Percentiles rank a stretch among this genome's conserved stretches.
phyloP scores from a whole-genome alignment of 2,329 filamentous ascomycete genomes.

The Hirsutella minnesotensis region DNA sequence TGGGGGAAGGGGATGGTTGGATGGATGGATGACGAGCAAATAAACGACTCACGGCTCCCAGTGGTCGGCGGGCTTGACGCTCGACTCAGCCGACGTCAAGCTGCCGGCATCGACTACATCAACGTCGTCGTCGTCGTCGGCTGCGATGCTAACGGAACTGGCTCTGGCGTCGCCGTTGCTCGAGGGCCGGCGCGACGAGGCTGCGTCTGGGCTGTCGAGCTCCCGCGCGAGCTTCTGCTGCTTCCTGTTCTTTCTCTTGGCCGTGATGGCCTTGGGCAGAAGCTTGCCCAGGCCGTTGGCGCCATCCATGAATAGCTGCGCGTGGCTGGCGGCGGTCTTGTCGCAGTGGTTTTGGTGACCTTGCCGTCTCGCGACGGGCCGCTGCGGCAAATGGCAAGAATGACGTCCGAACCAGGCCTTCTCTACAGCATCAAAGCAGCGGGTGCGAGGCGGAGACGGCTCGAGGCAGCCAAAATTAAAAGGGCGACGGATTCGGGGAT shows the following conservation, averaged over 20 bases:
- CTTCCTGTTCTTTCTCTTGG: slow-evolving; percentile 36
- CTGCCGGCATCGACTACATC: slow-evolving; percentile 20
- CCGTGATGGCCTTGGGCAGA: slow-evolving; percentile 37
- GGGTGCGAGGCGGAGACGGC: too few species aligned
- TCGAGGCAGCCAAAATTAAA: too few species aligned
- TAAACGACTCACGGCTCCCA: slow-evolving; percentile 3
- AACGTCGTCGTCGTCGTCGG: slow-evolving; percentile 12
- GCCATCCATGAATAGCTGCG: slow-evolving; percentile 7
- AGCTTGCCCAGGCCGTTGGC: slow-evolving; percentile 35
- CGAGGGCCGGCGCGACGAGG: slow-evolving; percentile 21
- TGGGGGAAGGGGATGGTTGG: too few species aligned
- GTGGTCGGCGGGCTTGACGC: slow-evolving; percentile 15
- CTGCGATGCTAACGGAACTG: slow-evolving; percentile 12
- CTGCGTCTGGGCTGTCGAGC: slow-evolving; percentile 13
- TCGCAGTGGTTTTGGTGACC: too few species aligned
- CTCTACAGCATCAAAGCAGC: too few species aligned
- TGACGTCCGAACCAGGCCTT: too few species aligned
- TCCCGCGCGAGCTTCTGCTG: slow-evolving; percentile 26
- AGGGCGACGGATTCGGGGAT: too few species aligned
- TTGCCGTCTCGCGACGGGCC: too few species aligned
- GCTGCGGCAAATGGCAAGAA: too few species aligned
- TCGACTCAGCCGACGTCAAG: slow-evolving; percentile 22
- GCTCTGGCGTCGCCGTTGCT: slow-evolving; percentile 19
- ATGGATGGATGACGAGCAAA: neutral
- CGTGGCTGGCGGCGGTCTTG: too few species aligned